Conservation (phyloP, 495 filamentous ascomycete genomes). For the Trichoderma gamsii region DNA sequence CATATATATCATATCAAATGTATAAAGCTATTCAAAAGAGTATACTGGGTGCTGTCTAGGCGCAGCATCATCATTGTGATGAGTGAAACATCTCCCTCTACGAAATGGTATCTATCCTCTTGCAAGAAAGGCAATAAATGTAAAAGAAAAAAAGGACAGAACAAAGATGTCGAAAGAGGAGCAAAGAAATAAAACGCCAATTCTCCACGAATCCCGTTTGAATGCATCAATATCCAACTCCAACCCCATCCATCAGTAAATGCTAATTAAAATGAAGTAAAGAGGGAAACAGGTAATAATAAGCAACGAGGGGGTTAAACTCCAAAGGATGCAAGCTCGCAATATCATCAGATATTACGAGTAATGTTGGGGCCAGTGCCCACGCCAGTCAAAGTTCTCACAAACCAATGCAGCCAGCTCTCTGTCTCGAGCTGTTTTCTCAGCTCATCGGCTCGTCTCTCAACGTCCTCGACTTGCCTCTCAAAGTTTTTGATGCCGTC, state of each 20-base stretch:
- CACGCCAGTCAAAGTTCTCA: slow-evolving; percentile 53
- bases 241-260: background rate
- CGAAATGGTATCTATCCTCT: slow-evolving; percentile 12
- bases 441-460: slow-evolving; percentile 66
- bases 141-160: background rate
- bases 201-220: slow-evolving; percentile 7
- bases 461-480: slow-evolving; percentile 70
- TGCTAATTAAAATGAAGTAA: background rate
- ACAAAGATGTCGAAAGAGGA: background rate
- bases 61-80: background rate
- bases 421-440: slow-evolving; percentile 58
- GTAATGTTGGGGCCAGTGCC: slow-evolving; percentile 52
- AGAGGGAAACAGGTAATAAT: background rate
- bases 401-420: slow-evolving; percentile 54
- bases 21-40: slow-evolving; percentile 9
- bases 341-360: slow-evolving; percentile 16
- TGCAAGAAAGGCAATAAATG: slow-evolving; percentile 1
- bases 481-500: slow-evolving; percentile 76
- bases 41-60: background rate
- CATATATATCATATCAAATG: slow-evolving; percentile 5
- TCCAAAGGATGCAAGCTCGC: background rate
- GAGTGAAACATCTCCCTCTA: slow-evolving; percentile 14
- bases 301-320: background rate
- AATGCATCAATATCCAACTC: background rate
- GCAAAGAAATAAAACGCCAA: background rate